Evolutionary conservation across 2,329 filamentous ascomycete genomes (phyloP), one percentile per base, ranked within the genome.

Genomic region (Zymoseptoria crescenta): DNA sequence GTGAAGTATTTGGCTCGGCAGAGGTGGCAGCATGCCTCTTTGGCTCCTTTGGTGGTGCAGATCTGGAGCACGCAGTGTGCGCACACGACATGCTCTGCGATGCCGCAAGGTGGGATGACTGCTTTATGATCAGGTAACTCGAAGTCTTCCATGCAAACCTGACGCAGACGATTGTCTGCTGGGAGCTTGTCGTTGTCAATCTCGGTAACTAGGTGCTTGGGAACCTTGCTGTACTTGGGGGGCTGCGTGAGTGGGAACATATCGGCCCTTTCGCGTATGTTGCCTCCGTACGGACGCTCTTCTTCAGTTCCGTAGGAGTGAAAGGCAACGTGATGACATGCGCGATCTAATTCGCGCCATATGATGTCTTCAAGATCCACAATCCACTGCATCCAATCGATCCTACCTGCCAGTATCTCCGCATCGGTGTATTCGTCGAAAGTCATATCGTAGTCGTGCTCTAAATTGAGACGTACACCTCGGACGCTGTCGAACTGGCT

Each of bases 361-460:
- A 64, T 50, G n/a, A 64, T 48, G 49, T 64, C 55, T 10, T 59
- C 21, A n/a, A 57, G 27, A 51, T 64, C 62, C 20, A 41, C 57
- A 30, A 41, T 59, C 62, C 62, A 64, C 10, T 49, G 20, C 2
- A 55, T 28, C 2, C 24, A 4, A 27, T 45, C 30, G 29, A 50
- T n/a, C 13, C 9, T 10, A 41, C 35, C 35, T 10, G 13, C 35
- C 8, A 41, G 10, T 41, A 5, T 4, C 24, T 53, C 54, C 21
- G 27, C 19, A 28, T 52, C 35, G 28, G 57, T 52, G 54, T 62
- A 64, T 21, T 60, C 53, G 13, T 54, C 54, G 10, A 59, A 41
- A 4, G 53, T 19, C 24, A 59, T 29, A 4, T 52, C 50, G 51
- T 62, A 62, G 21, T 58, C 50, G 8, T 50, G 53, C 16, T 29